Evolutionary conservation across 2,329 filamentous ascomycete genomes (phyloP).

Genomic region (Trichoderma koningiopsis): DNA sequence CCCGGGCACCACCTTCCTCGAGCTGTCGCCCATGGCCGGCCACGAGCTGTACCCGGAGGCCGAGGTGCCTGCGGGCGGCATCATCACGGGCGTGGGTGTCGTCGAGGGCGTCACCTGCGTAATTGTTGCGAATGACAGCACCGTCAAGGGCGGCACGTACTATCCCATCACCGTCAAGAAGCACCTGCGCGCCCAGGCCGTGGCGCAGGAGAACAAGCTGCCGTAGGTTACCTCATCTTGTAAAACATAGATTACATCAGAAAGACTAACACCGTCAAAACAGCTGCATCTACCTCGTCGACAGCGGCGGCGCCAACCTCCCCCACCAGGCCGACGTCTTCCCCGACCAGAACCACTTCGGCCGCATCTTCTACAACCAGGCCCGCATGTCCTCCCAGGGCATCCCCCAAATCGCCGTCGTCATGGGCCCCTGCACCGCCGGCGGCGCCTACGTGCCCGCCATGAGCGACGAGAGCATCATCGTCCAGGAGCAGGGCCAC

Average conservation of each 20-base stretch:
- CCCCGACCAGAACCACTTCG: slow-evolving; percentile 91
- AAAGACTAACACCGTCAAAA: not conserved
- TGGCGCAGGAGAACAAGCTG: slow-evolving; percentile 82
- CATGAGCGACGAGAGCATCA: slow-evolving; percentile 98
- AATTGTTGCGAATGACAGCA: slow-evolving; percentile 94
- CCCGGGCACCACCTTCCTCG: slow-evolving; percentile 85
- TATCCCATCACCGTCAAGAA: slow-evolving; percentile 98
- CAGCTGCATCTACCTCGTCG: slow-evolving; percentile 90
- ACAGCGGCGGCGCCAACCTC: slow-evolving; percentile 92
- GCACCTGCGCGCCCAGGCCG: slow-evolving; percentile 86
- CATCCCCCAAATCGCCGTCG: slow-evolving; percentile 90
- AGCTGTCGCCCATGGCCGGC: slow-evolving; percentile 89
- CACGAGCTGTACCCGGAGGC: slow-evolving; percentile 84
- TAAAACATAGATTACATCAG: no score
- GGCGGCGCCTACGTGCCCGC: slow-evolving; percentile 94
- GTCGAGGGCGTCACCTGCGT: slow-evolving; percentile 91
- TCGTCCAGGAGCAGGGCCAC: slow-evolving; percentile 92
- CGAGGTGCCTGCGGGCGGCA: slow-evolving; percentile 84
- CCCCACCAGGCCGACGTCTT: slow-evolving; percentile 96
- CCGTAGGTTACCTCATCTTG: slow-evolving; percentile 55
- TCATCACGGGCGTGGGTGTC: slow-evolving; percentile 88
- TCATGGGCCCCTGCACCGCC: slow-evolving; percentile 97
- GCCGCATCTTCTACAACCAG: slow-evolving; percentile 98
- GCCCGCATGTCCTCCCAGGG: slow-evolving; percentile 86
- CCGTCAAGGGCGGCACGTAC: slow-evolving; percentile 96